Evolutionary conservation across 176 grass and related monocot species (phyloP), one percentile per base, ranked within the genome.

Genomic region (Sorghum bicolor): DNA sequence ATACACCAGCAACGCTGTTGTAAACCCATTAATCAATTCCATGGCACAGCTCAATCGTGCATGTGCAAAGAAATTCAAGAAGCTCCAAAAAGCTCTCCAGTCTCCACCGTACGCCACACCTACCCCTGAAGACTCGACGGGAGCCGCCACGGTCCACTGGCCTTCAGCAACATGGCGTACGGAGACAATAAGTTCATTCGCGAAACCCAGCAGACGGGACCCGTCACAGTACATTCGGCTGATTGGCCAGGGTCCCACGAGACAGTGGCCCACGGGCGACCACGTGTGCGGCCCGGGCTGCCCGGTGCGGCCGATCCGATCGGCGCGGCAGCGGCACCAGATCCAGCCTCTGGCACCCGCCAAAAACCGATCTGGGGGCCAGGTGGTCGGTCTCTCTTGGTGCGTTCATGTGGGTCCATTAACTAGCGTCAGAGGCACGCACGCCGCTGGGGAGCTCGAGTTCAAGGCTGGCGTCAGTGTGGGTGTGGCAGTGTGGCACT

Each of bases 231-330:
- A 20, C 33, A 19, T n/a, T 20, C 4, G 31, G 26, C 69, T 80
- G 83, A 83, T 86, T 83, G 60, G 30, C n/a, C 25, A 3, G 16
- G 61, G 75, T 2, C 84, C 84, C 75, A 74, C 67, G 19, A 9
- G 80, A 38, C 75, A 83, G 80, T 19, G 36, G 12, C 30, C 19
- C 9, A 10, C 12, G 57, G 58, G 57, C 57, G 58, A 68, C 79
- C 80, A 90, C 88, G 75, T 87, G 84, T 87, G 57, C 84, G 77
- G 67, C 60, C 34, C 74, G 41, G 47, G 25, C 5, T 24, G 70
- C 40, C 70, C 34, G 71, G 70, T 25, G 66, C 73, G 55, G 29
- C 66, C 74, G 75, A 82, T 78, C 74, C 67, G 83, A 83, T 86
- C 45, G 67, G 79, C 29, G 17, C 67, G 79, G 47, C 84, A 25